A percentile compares a stretch with the other conserved stretches of the same genome.
Conservation (phyloP, 495 filamentous ascomycete species). For the Aspergillus kassunensis region DNA sequence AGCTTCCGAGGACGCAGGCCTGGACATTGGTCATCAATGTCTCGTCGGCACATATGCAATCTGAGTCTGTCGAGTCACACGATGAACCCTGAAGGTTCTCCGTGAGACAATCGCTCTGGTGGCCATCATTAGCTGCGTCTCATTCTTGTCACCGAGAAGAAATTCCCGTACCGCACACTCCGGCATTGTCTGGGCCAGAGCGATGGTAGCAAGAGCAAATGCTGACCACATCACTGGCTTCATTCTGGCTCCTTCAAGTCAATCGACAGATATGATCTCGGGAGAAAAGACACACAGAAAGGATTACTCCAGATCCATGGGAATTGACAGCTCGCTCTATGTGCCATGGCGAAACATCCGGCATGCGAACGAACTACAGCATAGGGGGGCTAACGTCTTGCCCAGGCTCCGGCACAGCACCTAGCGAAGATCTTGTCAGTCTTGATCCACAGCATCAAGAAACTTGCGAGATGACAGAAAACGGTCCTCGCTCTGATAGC, state of each 20-base stretch:
- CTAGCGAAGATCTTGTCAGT: too few relatives aligned
- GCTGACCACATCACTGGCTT: not conserved
- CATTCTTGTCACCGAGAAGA: not conserved
- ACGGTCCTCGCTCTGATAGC: too few relatives aligned
- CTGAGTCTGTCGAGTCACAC: not conserved
- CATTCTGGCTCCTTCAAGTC: not conserved
- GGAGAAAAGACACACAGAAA: not conserved
- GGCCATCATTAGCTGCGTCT: not conserved
- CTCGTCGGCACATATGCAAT: not conserved
- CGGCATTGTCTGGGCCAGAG: not conserved
- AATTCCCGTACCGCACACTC: not conserved
- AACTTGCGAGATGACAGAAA: too few relatives aligned
- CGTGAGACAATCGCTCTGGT: not conserved
- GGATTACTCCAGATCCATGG: too few relatives aligned
- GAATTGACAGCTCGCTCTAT: too few relatives aligned
- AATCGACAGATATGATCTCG: not conserved
- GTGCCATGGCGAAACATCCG: too few relatives aligned
- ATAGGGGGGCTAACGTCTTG: too few relatives aligned
- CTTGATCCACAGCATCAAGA: too few relatives aligned
- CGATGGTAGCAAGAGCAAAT: not conserved
- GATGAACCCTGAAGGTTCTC: not conserved
- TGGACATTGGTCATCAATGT: not conserved
- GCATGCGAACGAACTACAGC: too few relatives aligned
- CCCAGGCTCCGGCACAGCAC: too few relatives aligned
- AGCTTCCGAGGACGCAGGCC: not conserved